phyloP scores from a whole-genome alignment of 2,329 filamentous ascomycete species.

The Monilinia fructicola region DNA sequence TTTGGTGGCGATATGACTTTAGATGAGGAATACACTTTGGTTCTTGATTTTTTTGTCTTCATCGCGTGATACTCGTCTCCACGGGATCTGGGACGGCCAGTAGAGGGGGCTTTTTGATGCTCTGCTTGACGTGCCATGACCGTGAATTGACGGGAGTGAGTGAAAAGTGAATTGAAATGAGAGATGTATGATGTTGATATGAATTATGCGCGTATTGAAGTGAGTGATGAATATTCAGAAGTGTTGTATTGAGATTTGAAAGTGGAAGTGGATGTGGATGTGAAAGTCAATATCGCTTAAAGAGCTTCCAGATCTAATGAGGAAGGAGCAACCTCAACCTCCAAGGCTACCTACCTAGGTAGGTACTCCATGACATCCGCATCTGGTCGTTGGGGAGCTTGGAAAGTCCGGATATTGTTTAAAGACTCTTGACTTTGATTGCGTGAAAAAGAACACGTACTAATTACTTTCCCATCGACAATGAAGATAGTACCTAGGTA shows the following conservation, averaged over 20 bases:
- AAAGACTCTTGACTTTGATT: no score
- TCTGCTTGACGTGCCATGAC: slow-evolving; percentile 8
- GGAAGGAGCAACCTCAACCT: not conserved
- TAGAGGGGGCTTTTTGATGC: not conserved
- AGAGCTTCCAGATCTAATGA: not conserved
- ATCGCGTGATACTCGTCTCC: not conserved
- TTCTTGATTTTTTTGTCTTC: not conserved
- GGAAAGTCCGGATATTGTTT: no score
- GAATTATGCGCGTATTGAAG: not conserved
- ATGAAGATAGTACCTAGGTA: no score
- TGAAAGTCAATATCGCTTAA: not conserved
- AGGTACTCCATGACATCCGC: not conserved
- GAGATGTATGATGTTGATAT: not conserved
- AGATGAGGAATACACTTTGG: not conserved
- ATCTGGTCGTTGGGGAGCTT: not conserved
- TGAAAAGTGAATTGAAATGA: not conserved
- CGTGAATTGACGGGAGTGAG: no score
- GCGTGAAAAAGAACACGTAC: no score
- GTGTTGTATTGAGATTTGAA: not conserved
- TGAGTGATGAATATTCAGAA: no score
- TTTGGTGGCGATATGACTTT: not conserved
- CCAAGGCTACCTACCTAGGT: no score
- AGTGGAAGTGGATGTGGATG: not conserved
- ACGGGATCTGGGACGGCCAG: not conserved
- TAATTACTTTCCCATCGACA: no score